phyloP scores from a whole-genome alignment of 495 filamentous ascomycete species.

The Trichoderma asperelloides region DNA sequence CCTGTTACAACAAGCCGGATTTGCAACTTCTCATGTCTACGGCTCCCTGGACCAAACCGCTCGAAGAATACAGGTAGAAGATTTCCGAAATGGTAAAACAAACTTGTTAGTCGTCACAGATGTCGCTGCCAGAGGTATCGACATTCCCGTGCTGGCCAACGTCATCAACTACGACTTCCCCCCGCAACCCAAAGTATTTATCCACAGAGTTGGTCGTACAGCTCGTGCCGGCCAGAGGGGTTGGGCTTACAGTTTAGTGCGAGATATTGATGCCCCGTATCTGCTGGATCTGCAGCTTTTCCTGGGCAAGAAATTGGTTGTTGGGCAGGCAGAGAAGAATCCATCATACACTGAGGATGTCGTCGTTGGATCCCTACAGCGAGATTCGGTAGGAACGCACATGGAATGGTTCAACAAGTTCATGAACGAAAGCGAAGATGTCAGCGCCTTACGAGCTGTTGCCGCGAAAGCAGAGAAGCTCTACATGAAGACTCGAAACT shows the following conservation, averaged over 20 bases:
- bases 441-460: constrained; percentile 58
- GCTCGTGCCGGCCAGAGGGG: constrained; percentile 84
- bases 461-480: constrained; percentile 85
- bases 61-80: constrained; percentile 78
- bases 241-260: constrained; percentile 89
- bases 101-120: constrained; percentile 96
- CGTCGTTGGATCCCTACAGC: constrained; percentile 61
- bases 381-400: constrained; percentile 60
- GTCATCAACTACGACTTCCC: constrained; percentile 99
- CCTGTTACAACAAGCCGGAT: constrained; percentile 65
- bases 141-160: constrained; percentile 92
- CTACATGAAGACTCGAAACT: constrained; percentile 80
- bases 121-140: constrained; percentile 92
- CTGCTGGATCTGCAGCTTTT: constrained; percentile 94
- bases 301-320: constrained; percentile 66
- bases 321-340: constrained; percentile 49
- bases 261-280: constrained; percentile 78
- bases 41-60: constrained; percentile 90
- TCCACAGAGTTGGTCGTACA: constrained; percentile 92
- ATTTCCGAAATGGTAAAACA: constrained; percentile 73
- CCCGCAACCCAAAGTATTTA: constrained; percentile 89
- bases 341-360: constrained; percentile 72
- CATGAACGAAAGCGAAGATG: constrained; percentile 63
- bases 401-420: constrained; percentile 74
- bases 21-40: constrained; percentile 84